Evolutionary conservation across 225 moss, liverwort and hornwort species (phyloP).

Genomic region (Thuidium tamariscinum): DNA sequence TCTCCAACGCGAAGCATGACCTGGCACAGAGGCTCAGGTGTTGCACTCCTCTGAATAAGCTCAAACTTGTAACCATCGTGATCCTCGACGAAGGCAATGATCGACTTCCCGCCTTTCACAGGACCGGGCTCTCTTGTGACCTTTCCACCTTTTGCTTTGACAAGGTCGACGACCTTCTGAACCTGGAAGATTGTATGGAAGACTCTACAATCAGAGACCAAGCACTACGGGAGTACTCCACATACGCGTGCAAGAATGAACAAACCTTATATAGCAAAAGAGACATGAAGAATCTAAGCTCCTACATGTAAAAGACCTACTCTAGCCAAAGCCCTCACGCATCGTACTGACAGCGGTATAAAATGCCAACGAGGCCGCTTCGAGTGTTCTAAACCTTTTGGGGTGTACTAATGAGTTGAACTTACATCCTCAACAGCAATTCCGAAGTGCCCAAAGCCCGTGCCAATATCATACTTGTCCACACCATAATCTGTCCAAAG

Average conservation of each 20-base stretch:
- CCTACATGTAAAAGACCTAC: neutral
- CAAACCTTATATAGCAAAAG: neutral
- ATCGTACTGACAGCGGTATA: neutral
- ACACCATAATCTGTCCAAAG: constrained; percentile 76
- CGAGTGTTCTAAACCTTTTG: neutral
- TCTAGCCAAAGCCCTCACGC: neutral
- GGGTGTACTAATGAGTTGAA: neutral
- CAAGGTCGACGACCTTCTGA: constrained; percentile 76
- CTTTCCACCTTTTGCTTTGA: constrained; percentile 87
- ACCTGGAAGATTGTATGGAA: constrained; percentile 32
- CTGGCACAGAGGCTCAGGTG: constrained; percentile 90
- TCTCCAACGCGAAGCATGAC: constrained; percentile 96
- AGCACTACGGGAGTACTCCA: neutral
- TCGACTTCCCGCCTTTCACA: constrained; percentile 81
- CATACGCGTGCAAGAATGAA: neutral
- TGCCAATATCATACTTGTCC: constrained; percentile 83
- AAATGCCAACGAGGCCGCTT: neutral
- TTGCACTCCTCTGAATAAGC: constrained; percentile 73
- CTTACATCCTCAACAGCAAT: constrained; percentile 95
- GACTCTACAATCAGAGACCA: neutral
- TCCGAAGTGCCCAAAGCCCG: constrained; percentile 96
- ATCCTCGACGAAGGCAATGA: constrained; percentile 88
- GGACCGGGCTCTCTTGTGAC: constrained; percentile 91
- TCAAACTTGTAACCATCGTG: constrained; percentile 95
- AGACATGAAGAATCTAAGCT: neutral